Base-by-base conservation (phyloP, 768 basidiomycete species). In the Suillus weaverae region DNA sequence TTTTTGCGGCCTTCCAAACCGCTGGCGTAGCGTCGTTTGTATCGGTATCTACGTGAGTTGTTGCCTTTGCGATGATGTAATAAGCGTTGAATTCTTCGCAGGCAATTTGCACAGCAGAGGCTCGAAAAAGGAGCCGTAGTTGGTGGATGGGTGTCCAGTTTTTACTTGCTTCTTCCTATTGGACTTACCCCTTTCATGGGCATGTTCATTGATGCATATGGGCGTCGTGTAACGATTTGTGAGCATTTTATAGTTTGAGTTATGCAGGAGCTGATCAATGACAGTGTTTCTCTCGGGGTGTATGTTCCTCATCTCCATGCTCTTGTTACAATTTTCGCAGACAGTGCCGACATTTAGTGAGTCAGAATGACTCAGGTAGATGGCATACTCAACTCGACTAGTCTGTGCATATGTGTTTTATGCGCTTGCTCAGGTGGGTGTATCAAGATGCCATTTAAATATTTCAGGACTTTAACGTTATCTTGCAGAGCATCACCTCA, bases 111-210 rank as follows among this genome's bases (percentile, higher is more conserved):
- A 11, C 79, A 81, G 66, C 79, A 81, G 66, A 73, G 80, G 7
- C 70, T 81, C 36, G 70, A 78, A 69, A 78, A 80, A 68, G 79
- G 79, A 53, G 80, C 80, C 32, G 76, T 81, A 61, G 74, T 81
- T 39, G 79, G 79, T n/a, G 79, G 80, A 63, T 81, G 80, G 80
- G 80, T 80, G 13, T 79, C 79, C 4, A 79, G 77, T 65, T 78
- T 81, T 71, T 81, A 80, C 69, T 69, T 81, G 46, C 70, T 81
- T 48, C 74, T 81, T 9, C 80, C 80, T 1, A 76, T 76, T 8
- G 75, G 75, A 55, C 64, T 80, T 64, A 80, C 79, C 4, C 80
- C 80, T 36, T 79, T 81, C n/a, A n/a, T 46, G 46, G 79, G 80
- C 33, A 72, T 80, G 60, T 79, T 79, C 67, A 77, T 81, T 57